Base-by-base conservation (phyloP, 352 stramenopile genomes). In the Globisporangium cystogenes region DNA sequence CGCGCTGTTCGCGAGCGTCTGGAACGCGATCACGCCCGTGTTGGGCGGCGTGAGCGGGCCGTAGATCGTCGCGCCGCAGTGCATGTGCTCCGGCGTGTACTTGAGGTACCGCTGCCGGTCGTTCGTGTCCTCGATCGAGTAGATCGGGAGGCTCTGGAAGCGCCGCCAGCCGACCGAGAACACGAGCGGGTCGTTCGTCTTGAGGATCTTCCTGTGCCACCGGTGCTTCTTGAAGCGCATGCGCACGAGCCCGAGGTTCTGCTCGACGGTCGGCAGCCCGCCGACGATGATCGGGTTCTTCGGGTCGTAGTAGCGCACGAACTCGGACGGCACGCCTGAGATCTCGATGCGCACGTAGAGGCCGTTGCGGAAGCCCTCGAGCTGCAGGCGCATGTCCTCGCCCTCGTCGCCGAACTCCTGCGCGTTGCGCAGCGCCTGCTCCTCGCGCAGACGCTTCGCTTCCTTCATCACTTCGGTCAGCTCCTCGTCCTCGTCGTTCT, bases 21-120 rank as follows among this genome's bases (percentile, higher is more conserved):
- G 96, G 81, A 99, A 99, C 0, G 96, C 96, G 35, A 99, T 53
- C 49, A 99, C 84, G 65, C 96, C 96, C 27, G 97, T 99, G 77
- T 99, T 99, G 1, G 97, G 96, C 43, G 97, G 92, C 11, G 88
- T 89, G 59, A 98, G 83, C 0, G 96, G 96, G 0, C 93, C 97
- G 54, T 98, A 99, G 60, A 99, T 99, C 10, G 94, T 98, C 27
- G 93, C 93, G 52, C 96, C 87, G 56, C 98, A 99, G 77, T 99
- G 98, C 97, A 99, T 99, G 82, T 99, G 96, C 70, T 99, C 97
- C 0, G 97, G 97, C n/a, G 97, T 99, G 74, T 94, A 99, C 76
- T 99, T 99, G 51, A 99, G 77, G 63, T 93, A 96, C 41, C 93
- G 80, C 65, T 98, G 90, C 2, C 96, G 86, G 42, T 98, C 95